These are phyloP conservation scores for Isochrysis galbana DNA, from an alignment of 78 protist species.

Conservation along the genomic window DNA sequence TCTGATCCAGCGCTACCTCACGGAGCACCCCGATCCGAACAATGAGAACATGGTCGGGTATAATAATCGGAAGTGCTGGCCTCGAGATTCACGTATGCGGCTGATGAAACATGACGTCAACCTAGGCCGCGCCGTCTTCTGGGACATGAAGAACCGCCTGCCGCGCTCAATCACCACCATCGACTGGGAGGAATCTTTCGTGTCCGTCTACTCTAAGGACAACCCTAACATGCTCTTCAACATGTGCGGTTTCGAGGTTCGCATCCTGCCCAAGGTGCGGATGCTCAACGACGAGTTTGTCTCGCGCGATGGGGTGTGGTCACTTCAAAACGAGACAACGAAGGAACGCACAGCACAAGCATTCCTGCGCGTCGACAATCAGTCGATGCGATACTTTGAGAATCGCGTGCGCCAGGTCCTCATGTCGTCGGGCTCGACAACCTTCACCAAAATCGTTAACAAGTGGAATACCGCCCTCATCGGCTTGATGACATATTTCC, in stretches of 20 bases:
- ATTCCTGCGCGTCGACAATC: slow-evolving; percentile 90
- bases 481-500: slow-evolving; percentile 97
- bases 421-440: slow-evolving; percentile 97
- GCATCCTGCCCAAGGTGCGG: slow-evolving; percentile 95
- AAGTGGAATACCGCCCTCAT: slow-evolving; percentile 99
- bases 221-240: slow-evolving; percentile 97
- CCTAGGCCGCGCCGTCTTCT: slow-evolving; percentile 98
- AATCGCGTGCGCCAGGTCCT: slow-evolving; percentile 95
- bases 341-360: slow-evolving; percentile 98
- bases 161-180: slow-evolving; percentile 94
- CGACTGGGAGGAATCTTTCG: slow-evolving; percentile 90
- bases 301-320: slow-evolving; percentile 96
- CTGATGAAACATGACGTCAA: slow-evolving; percentile 99
- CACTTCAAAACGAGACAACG: slow-evolving; percentile 91
- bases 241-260: slow-evolving; percentile 96
- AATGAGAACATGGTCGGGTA: slow-evolving; percentile 98
- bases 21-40: slow-evolving; percentile 99
- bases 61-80: slow-evolving; percentile 99
- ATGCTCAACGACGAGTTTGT: slow-evolving; percentile 64
- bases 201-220: slow-evolving; percentile 92
- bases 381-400: slow-evolving; percentile 80
- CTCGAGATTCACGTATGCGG: slow-evolving; percentile 98
- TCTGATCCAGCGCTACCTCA: slow-evolving; percentile 94
- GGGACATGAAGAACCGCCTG: slow-evolving; percentile 94
- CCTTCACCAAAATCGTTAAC: slow-evolving; percentile 98